Base-by-base conservation (phyloP, 352 stramenopile genomes). In the Pythium sp. region DNA sequence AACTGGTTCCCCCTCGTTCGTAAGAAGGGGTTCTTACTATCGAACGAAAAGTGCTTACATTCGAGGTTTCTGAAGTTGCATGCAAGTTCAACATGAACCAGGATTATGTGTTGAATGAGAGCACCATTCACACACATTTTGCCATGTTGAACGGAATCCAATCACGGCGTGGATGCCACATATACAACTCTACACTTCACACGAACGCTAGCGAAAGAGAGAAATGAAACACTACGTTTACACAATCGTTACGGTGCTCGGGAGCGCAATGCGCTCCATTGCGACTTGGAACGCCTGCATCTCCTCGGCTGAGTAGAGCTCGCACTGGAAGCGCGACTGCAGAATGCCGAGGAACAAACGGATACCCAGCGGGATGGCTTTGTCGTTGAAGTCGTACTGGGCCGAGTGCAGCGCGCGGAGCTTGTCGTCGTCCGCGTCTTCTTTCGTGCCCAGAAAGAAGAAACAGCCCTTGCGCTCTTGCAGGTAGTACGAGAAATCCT, bases 401-500 rank as follows among this genome's bases (percentile, higher is more conserved):
- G 91, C 83, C 74, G 85, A 93, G 75, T 95, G 87, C 60, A 95
- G 70, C 55, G 82, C 79, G 4, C 87, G 83, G 28, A 69, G 73
- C 58, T 89, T 85, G 46, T 82, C 76, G 20, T 78, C 57, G 58
- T 91, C 82, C 20, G 68, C 72, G 14, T 84, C 72, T 49, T 92
- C 85, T 64, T 92, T 93, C 20, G 85, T 95, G 38, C 87, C 87
- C 30, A 95, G 66, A 62, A 95, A 94, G 62, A 93, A 94, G 63
- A 92, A 94, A 67, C 87, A 95, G 49, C 87, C 87, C 62, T 93
- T 93, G 65, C 83, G 81, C 47, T 92, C 81, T 34, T 91, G 84
- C 32, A 95, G 62, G 64, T 83, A 95, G 72, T 97, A 99, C 15
- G 86, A 88, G 84, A 99, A 98, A 71, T 99, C 95, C 77, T 99